Conservation (phyloP, 108 stramenopile species). For the Mayamaea pseudoterrestris region DNA sequence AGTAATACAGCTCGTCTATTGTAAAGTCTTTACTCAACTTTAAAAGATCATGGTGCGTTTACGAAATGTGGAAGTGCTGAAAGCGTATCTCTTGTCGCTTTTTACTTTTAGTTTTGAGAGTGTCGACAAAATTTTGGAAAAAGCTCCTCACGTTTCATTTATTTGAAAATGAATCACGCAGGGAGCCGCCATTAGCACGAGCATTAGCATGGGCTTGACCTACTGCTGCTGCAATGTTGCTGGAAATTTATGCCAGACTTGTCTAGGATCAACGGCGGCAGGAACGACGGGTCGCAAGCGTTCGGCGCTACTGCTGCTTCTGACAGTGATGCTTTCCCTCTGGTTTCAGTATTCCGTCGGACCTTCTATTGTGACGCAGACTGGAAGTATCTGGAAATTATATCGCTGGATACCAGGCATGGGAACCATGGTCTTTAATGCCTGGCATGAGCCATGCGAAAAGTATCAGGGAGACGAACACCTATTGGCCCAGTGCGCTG, state of each 20-base stretch:
- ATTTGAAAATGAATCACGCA: too few species aligned
- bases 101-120: too few species aligned
- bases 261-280: conserved; percentile 40
- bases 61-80: too few species aligned
- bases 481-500: conserved; percentile 44
- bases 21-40: too few species aligned
- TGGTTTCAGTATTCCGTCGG: conserved; percentile 69
- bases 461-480: conserved; percentile 19
- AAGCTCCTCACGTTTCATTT: too few species aligned
- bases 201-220: conserved; percentile 23
- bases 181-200: conserved; percentile 7
- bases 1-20: too few species aligned
- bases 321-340: conserved; percentile 44
- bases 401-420: conserved; percentile 35
- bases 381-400: conserved; percentile 44
- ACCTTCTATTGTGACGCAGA: conserved; percentile 38
- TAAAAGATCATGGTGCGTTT: too few species aligned
- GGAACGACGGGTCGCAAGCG: conserved; percentile 71
- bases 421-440: conserved; percentile 38
- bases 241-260: conserved; percentile 51
- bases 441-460: conserved; percentile 61
- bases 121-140: too few species aligned
- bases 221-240: conserved; percentile 57
- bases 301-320: conserved; percentile 49
- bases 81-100: too few species aligned